Conservation (phyloP, 345 rosid species). For the Salix udensis region DNA sequence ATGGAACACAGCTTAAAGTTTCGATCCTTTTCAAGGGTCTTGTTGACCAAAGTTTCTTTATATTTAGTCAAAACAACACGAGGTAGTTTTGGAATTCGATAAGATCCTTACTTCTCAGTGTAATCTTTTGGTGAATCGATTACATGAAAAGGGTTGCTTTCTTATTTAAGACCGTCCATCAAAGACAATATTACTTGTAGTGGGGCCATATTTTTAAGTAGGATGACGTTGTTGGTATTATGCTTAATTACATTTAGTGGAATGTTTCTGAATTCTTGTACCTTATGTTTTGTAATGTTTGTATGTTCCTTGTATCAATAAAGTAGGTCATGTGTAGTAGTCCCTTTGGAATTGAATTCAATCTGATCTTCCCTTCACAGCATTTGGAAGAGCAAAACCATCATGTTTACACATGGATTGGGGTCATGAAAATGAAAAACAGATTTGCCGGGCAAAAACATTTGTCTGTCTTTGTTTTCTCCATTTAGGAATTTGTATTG, state of each 20-base stretch:
- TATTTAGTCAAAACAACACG: background rate
- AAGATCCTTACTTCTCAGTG: background rate
- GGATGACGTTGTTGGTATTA: conserved; percentile 15
- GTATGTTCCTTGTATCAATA: background rate
- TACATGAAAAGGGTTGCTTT: conserved; percentile 4
- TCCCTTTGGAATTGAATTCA: conserved; percentile 17
- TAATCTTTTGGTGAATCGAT: background rate
- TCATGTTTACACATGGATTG: background rate
- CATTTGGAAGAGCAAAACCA: background rate
- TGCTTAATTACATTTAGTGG: conserved; percentile 10
- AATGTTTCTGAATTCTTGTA: conserved; percentile 11
- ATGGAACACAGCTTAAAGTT: background rate
- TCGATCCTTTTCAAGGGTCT: background rate
- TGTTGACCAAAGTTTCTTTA: background rate
- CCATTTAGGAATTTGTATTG: background rate
- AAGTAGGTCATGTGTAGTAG: conserved; percentile 1
- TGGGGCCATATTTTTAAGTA: conserved; percentile 27
- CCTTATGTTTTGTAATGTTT: background rate
- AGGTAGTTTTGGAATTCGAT: background rate
- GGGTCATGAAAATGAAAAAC: background rate
- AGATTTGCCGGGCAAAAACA: background rate
- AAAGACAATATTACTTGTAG: background rate
- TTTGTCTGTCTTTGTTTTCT: background rate
- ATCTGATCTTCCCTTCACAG: conserved; percentile 7
- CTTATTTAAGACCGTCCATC: background rate